Base-by-base conservation (phyloP, 192 early-diverging fungal species). In the Backusella westeae region DNA sequence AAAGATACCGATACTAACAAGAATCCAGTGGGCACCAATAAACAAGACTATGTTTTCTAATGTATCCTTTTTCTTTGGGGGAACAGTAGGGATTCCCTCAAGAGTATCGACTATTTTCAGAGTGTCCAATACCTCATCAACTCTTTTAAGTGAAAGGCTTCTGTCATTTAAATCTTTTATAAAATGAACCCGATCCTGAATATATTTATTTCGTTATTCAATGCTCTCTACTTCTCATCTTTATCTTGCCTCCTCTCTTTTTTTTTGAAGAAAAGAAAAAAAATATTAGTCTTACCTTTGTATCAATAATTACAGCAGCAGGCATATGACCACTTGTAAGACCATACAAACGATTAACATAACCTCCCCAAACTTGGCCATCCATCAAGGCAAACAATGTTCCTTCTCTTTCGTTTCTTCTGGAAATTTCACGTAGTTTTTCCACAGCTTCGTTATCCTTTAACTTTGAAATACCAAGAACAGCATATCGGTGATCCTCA, bases 391-490 rank as follows among this genome's bases (percentile, higher is more conserved):
- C 89, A 83, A 94, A 94, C 14, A 86, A 73, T 12, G 3, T 4
- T 44, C 89, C 80, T 34, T 66, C 23, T 34, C 59, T 42, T 29
- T 63, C 56, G 12, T 63, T 26, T 63, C 21, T 63, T 29, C n/a
- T 63, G 9, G 82, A 85, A 42, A 77, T 68, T 41, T 79, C 75
- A 34, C 81, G 70, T 26, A 75, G 56, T 17, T 70, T 44, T 4
- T 41, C 32, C 15, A 68, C 15, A 21, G 67, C 15, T 17, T 66
- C 44, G 2, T 26, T 6, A 42, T 84, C 80, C 0, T 75, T 72
- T 2, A 85, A 82, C 71, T 92, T 88, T 23, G 94, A 78, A 6
- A 95, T 73, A 4, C 85, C 89, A 77, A 97, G 80, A 0, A 94
- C 87, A 3, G 95, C 78, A 26, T 63, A 63, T 63, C 23, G 56